Conservation (phyloP, 352 stramenopile species). For the Phytophthora podocarpi region DNA sequence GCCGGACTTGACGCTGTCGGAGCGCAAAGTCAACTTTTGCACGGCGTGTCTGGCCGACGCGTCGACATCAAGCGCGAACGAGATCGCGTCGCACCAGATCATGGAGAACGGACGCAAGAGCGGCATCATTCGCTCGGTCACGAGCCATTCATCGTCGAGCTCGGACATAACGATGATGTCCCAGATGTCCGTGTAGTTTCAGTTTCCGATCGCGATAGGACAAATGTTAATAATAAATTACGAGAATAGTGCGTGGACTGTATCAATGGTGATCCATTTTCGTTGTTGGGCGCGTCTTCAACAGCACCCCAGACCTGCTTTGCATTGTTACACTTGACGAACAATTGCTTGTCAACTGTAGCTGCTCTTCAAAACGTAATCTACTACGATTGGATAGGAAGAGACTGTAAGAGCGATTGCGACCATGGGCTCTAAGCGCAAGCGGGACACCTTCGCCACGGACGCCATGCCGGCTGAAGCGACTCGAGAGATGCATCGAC, state of each 20-base stretch:
- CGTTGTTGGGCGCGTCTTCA: too few relatives aligned
- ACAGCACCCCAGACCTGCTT: too few relatives aligned
- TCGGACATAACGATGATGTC: conserved; percentile 32
- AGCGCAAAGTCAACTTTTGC: conserved; percentile 47
- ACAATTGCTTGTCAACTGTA: conserved; percentile 1
- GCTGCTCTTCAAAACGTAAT: not conserved
- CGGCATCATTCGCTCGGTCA: conserved; percentile 30
- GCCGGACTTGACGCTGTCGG: conserved; percentile 34
- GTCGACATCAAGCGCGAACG: conserved; percentile 24
- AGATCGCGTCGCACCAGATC: conserved; percentile 38
- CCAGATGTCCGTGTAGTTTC: conserved; percentile 22
- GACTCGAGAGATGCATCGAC: conserved; percentile 16
- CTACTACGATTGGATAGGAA: conserved; percentile 10
- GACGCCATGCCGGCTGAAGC: conserved; percentile 15
- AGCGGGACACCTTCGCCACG: conserved; percentile 10
- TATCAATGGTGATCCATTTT: too few relatives aligned
- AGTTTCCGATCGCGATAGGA: too few relatives aligned
- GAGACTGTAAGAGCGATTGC: not conserved
- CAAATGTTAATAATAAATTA: conserved; percentile 34
- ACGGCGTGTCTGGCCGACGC: conserved; percentile 30
- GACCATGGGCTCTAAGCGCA: conserved; percentile 32
- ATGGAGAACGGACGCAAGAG: conserved; percentile 40
- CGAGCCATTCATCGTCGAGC: conserved; percentile 31
- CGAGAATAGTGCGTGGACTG: conserved; percentile 5
- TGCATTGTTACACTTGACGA: conserved; percentile 9